Conservation (phyloP, 179 eudicot genomes). For the Amaranthus tricolor region DNA sequence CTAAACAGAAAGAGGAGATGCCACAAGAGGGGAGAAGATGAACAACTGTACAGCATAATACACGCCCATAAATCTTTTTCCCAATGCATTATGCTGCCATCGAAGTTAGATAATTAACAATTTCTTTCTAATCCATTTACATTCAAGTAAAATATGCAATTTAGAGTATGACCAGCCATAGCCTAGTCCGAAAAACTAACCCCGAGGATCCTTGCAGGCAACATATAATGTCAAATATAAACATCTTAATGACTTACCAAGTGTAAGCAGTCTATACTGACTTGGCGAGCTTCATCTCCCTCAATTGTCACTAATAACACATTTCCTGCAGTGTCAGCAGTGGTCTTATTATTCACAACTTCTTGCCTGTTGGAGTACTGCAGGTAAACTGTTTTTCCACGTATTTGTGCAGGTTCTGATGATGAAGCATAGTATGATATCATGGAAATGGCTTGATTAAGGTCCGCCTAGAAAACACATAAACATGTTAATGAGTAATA, state of each 20-base stretch:
- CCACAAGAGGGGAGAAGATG: conserved; percentile 3
- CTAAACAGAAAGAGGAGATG: not conserved
- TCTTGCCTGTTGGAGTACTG: conserved; percentile 99
- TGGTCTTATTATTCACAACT: conserved; percentile 96
- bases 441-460: conserved; percentile 98
- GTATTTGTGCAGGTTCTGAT: conserved; percentile 96
- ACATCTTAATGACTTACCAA: conserved; percentile 64
- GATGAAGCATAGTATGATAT: conserved; percentile 98
- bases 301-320: conserved; percentile 94
- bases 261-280: conserved; percentile 96
- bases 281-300: conserved; percentile 96
- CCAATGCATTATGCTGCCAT: conserved; percentile 99
- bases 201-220: conserved; percentile 37
- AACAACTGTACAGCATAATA: not conserved
- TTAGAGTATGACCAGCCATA: conserved; percentile 54
- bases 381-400: conserved; percentile 97
- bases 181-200: conserved; percentile 48
- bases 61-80: conserved; percentile 63
- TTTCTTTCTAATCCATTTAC: conserved; percentile 99
- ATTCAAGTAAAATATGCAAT: conserved; percentile 69
- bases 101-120: conserved; percentile 90
- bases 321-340: conserved; percentile 95
- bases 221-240: conserved; percentile 33
- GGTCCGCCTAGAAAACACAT: conserved; percentile 58
- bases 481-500: conserved; percentile 11